Conservation (phyloP, 768 basidiomycete species). For the Coprinellus micaceus region DNA sequence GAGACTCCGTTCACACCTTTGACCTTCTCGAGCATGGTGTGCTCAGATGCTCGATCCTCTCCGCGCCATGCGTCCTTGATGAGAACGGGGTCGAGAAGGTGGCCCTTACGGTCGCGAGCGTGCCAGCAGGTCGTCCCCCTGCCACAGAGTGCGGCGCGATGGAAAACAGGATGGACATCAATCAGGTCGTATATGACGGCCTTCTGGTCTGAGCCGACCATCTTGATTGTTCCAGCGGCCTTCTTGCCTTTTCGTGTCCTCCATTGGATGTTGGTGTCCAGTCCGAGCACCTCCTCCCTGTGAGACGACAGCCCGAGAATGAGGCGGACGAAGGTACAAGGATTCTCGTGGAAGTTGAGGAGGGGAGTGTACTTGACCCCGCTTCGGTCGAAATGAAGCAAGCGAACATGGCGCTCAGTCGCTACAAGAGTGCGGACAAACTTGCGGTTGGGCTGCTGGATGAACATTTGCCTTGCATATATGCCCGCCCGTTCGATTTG, state of each 20-base stretch:
- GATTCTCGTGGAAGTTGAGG: background rate
- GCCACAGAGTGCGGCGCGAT: background rate
- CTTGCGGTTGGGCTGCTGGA: background rate
- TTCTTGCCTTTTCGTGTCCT: background rate
- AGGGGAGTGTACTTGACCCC: background rate
- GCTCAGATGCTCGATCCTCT: background rate
- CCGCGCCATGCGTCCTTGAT: background rate
- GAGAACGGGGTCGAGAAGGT: background rate
- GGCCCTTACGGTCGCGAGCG: background rate
- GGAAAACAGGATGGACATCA: background rate
- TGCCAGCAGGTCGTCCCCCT: constrained; percentile 3
- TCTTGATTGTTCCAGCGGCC: background rate
- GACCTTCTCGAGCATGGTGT: background rate
- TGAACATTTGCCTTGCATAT: background rate
- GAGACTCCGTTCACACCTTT: background rate
- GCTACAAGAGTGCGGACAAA: background rate
- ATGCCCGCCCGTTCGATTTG: background rate
- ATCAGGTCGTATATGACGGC: background rate
- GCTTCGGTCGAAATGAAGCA: background rate
- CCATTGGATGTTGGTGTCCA: background rate
- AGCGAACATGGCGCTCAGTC: background rate
- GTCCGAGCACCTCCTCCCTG: background rate
- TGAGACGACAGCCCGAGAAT: background rate
- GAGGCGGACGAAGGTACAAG: background rate
- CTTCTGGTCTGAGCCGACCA: background rate